Evolutionary conservation across 2,329 filamentous ascomycete genomes (phyloP), one percentile per base, ranked within the genome.

Genomic region (Monilinia laxa): DNA sequence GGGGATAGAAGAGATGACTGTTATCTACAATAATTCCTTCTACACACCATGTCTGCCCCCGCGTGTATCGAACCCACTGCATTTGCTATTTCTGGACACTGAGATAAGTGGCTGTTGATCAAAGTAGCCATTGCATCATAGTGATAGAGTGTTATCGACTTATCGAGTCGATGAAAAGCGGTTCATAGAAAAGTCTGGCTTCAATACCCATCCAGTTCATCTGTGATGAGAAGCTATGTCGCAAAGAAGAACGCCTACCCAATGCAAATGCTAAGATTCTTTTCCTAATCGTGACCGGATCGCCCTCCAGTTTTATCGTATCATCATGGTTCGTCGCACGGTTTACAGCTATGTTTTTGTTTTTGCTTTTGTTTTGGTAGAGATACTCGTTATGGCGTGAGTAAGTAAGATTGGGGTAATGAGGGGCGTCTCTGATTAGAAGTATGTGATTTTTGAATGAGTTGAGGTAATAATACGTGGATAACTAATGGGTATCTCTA

Each of bases 261-360:
- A 62, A 62, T 62, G 58, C 45, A 62, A 62, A 51, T 51, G 58
- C 45, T 38, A 38, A 62, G 45, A 62, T 38, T 40, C 47, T 60
- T 40, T 51, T 38, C 45, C 45, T 7, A 56, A 40, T 51, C 45
- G 28, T 62, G 35, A 51, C 31, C 47, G 58, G 35, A 18, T 38
- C 31, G 40, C 31, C 58, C 31, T 51, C 31, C 58, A 51, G 47
- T 62, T 51, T 40, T 65, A 65, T 65, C 63, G 63, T 65, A 65
- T 65, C 54, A 59, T 65, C 54, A 65, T 59, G 23, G 51, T 59
- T 59, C 31, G 49, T 31, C 23, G 60, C n/a, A 28, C 23, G 12
- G 23, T 63, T 53, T 23, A 12, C 49, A 63, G 49, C 49, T 59
- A 16, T 56, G 42, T 47, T n/a, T 28, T 45, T 11, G 1, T 42